Evolutionary conservation across 1,284 basidiomycete genomes (phyloP), one percentile per base, ranked within the genome.

Genomic region (Microstroma glucosiphilum): DNA sequence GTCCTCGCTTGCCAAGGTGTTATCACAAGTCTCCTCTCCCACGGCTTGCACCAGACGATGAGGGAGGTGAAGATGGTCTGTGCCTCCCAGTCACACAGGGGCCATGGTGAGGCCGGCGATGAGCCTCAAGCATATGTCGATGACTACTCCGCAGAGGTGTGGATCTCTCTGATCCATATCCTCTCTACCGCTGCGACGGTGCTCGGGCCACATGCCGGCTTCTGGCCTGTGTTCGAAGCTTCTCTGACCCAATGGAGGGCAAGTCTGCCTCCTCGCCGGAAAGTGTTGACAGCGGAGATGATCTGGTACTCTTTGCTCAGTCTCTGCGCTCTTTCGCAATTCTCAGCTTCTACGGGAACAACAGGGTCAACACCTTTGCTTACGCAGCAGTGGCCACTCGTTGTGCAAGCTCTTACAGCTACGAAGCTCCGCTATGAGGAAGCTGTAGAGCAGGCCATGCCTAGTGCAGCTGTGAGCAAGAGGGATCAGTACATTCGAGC

Each of bases 401-500:
- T 77, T 8, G 58, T 58, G 6, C 57, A 60, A 23, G 66, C 68
- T n/a, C 49, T 76, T 40, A 23, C 60, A 6, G 40, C 60, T 11
- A 41, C 69, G 17, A 11, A 85, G 88, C 82, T 94, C 40, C 80
- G 82, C 3, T 82, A 84, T 11, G 82, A 86, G 62, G 81, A 83
- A n/a, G 80, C 81, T 46, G 75, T 80, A 21, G 87, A 89, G 59
- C 70, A 78, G 48, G 63, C 67, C 7, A 80, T 82, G 62, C 79
- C 81, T 9, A 77, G 79, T 26, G 77, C 82, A 6, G 83, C 82
- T 46, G 75, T 89, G 6, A 82, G 81, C 56, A 85, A 86, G 53
- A 85, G 88, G 11, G 91, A 94, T 73, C 80, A 84, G 12, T 96
- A 94, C 75, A 82, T 93, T 60, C 85, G 85, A 9, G 80, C 88